Percentiles rank a stretch among this genome's conserved stretches.
phyloP scores from a whole-genome alignment of 1,139 yeast genomes.

The Dujonia santamariae region DNA sequence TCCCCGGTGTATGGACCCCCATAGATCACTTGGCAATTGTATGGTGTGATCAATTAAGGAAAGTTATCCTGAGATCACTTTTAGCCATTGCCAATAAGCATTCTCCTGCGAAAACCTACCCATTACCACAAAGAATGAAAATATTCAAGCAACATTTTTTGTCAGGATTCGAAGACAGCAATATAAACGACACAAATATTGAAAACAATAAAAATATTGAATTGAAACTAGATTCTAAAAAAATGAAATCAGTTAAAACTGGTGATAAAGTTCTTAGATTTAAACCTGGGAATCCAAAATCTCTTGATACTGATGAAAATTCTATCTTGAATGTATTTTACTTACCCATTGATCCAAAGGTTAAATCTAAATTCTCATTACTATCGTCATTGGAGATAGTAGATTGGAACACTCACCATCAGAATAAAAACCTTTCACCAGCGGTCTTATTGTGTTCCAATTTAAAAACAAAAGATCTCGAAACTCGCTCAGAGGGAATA shows the following conservation, averaged over 20 bases:
- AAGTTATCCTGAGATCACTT: slow-evolving; percentile 56
- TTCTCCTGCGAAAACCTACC: slow-evolving; percentile 43
- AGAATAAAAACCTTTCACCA: slow-evolving; percentile 2
- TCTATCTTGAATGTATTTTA: slow-evolving; percentile 12
- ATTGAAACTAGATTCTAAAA: slow-evolving; percentile 27
- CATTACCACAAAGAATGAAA: slow-evolving; percentile 55
- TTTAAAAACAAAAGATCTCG: not conserved
- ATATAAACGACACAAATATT: slow-evolving; percentile 20
- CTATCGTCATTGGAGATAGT: slow-evolving; percentile 14
- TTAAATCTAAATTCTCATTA: slow-evolving; percentile 13
- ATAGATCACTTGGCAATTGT: slow-evolving; percentile 94
- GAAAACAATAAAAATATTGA: slow-evolving; percentile 10
- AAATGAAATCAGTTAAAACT: slow-evolving; percentile 20
- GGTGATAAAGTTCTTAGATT: slow-evolving; percentile 16
- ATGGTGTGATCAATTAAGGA: slow-evolving; percentile 91
- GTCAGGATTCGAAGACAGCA: slow-evolving; percentile 54
- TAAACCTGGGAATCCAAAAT: slow-evolving; percentile 14
- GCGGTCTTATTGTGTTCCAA: slow-evolving; percentile 17
- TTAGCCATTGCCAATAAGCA: slow-evolving; percentile 55
- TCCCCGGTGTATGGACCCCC: slow-evolving; percentile 92
- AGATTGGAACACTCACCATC: slow-evolving; percentile 1
- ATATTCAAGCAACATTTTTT: slow-evolving; percentile 50
- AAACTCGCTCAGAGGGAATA: not conserved
- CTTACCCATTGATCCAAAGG: slow-evolving; percentile 3
- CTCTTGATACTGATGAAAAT: not conserved